These are phyloP conservation scores for Leishmania braziliensis DNA, from an alignment of 208 protist species.

Conservation along the genomic window DNA sequence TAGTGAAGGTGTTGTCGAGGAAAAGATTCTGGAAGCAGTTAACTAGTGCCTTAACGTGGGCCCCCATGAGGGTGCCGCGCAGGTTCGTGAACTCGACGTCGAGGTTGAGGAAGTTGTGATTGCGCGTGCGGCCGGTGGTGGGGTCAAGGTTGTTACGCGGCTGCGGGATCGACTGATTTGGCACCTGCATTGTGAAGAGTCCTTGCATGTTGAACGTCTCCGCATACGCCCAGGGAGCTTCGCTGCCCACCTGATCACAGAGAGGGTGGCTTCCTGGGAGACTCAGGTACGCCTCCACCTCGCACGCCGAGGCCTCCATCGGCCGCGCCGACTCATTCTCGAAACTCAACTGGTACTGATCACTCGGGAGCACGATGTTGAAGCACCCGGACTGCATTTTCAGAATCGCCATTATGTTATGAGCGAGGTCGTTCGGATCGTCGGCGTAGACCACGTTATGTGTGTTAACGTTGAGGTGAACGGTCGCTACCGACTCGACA, in stretches of 20 bases:
- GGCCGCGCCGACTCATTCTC: constrained; percentile 79
- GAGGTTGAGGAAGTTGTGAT: constrained; percentile 70
- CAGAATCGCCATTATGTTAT: constrained; percentile 78
- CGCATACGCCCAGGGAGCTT: constrained; percentile 49
- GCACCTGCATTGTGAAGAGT: constrained; percentile 59
- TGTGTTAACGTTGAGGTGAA: constrained; percentile 80
- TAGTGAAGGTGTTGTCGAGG: constrained; percentile 57
- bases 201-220: constrained; percentile 57
- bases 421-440: constrained; percentile 61
- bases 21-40: constrained; percentile 75
- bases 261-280: constrained; percentile 75
- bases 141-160: constrained; percentile 52
- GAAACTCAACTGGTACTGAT: constrained; percentile 80
- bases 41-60: constrained; percentile 72
- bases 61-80: constrained; percentile 59
- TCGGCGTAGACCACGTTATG: constrained; percentile 83
- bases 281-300: constrained; percentile 59
- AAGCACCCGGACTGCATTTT: constrained; percentile 54
- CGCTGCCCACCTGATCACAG: constrained; percentile 39
- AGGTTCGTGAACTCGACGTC: constrained; percentile 66
- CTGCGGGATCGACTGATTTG: constrained; percentile 68
- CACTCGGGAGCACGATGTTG: constrained; percentile 68
- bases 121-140: constrained; percentile 49
- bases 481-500: constrained; percentile 33
- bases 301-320: constrained; percentile 46